phyloP scores from a whole-genome alignment of 2,329 filamentous ascomycete species.

The Nemania serpens region DNA sequence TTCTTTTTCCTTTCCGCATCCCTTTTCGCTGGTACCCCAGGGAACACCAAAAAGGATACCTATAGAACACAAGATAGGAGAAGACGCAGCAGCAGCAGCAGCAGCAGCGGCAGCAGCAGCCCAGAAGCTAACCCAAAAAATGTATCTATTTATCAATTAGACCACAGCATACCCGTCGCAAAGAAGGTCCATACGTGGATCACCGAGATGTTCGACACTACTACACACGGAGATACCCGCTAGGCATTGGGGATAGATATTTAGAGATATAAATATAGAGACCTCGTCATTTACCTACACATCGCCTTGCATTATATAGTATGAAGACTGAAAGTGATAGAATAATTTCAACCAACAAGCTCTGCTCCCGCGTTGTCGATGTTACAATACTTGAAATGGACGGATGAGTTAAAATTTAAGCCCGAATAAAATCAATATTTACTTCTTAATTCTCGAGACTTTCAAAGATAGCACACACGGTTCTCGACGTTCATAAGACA shows the following conservation, averaged over 20 bases:
- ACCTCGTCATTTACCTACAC: too few species aligned
- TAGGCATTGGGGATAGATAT: not conserved
- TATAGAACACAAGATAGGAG: not conserved
- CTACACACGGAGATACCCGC: not conserved
- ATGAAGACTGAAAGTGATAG: too few species aligned
- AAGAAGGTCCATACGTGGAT: conserved; percentile 55
- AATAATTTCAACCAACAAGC: too few species aligned
- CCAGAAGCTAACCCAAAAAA: not conserved
- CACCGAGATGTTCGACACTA: conserved; percentile 52
- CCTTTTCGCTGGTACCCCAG: not conserved
- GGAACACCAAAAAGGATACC: not conserved
- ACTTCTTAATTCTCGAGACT: too few species aligned
- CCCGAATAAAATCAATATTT: too few species aligned
- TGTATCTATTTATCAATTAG: conserved; percentile 33
- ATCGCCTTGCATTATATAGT: too few species aligned
- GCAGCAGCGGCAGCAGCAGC: not conserved
- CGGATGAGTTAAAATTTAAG: too few species aligned
- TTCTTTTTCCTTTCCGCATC: not conserved
- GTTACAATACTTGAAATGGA: too few species aligned
- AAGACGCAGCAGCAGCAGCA: not conserved
- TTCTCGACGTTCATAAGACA: not conserved
- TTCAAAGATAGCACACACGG: too few species aligned
- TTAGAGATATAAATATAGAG: too few species aligned
- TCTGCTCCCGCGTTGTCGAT: too few species aligned
- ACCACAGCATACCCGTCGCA: conserved; percentile 54